phyloP scores from a whole-genome alignment of 345 rosid species.

The Theobroma cacao region DNA sequence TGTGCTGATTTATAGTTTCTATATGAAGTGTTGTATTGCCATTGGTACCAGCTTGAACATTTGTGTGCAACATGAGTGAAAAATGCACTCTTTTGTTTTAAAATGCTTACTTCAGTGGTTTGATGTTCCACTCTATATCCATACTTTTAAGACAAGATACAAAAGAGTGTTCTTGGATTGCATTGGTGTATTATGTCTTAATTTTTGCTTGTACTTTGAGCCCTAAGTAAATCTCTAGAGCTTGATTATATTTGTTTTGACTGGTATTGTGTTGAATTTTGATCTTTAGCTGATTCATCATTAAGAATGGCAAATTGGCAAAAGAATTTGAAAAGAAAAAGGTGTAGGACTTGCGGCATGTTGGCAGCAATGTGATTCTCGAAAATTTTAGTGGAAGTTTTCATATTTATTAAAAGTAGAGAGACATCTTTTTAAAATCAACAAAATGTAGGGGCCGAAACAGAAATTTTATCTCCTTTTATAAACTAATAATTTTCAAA shows the following conservation, averaged over 20 bases:
- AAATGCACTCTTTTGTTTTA: not conserved
- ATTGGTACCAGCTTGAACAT: not conserved
- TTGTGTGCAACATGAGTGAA: constrained; percentile 2
- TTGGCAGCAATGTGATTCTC: too few species aligned
- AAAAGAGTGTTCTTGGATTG: not conserved
- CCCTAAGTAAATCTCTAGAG: not conserved
- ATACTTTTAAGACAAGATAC: not conserved
- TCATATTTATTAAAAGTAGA: too few species aligned
- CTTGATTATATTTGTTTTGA: not conserved
- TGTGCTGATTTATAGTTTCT: not conserved
- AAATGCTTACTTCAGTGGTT: not conserved
- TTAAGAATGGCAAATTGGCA: too few species aligned
- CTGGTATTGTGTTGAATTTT: not conserved
- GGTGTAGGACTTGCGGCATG: too few species aligned
- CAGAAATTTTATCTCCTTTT: not conserved
- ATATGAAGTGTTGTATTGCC: not conserved
- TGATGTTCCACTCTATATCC: not conserved
- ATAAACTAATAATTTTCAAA: not conserved
- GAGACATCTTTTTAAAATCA: not conserved
- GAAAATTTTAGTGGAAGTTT: too few species aligned
- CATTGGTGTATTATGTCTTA: not conserved
- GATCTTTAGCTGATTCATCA: too few species aligned
- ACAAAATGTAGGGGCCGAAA: not conserved
- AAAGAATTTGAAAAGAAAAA: too few species aligned
- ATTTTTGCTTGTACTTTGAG: constrained; percentile 1